Evolutionary conservation across 2,329 filamentous ascomycete species (phyloP).

Genomic region (Chrysoporthe deuterocubensis): DNA sequence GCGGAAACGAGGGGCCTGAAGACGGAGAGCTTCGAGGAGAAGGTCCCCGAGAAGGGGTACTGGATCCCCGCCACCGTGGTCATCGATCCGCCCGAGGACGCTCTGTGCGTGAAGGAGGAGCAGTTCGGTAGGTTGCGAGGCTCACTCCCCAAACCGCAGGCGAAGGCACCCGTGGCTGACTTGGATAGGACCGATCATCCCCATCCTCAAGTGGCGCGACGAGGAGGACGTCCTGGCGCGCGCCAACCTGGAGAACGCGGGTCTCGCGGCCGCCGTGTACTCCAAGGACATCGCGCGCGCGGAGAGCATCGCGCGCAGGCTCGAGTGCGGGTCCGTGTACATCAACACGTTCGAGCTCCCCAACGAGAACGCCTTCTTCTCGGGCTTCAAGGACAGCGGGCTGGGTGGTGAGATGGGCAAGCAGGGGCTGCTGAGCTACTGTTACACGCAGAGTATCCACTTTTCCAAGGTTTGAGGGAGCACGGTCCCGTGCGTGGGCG

Average conservation of each 20-base stretch:
- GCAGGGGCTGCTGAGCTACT: constrained; percentile 40
- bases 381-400: constrained; percentile 41
- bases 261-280: constrained; percentile 63
- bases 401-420: constrained; percentile 42
- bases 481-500: background rate
- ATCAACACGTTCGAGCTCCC: constrained; percentile 51
- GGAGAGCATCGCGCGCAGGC: constrained; percentile 52
- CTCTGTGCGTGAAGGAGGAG: constrained; percentile 61
- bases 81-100: constrained; percentile 58
- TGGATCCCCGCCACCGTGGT: constrained; percentile 65
- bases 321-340: constrained; percentile 64
- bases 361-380: constrained; percentile 38
- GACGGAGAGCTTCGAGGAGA: constrained; percentile 53
- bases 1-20: constrained; percentile 57
- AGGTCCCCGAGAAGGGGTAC: constrained; percentile 50
- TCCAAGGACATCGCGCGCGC: constrained; percentile 55
- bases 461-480: constrained; percentile 34
- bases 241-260: constrained; percentile 57
- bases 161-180: background rate
- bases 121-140: constrained; percentile 53
- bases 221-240: constrained; percentile 63
- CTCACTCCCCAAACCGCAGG: background rate
- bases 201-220: constrained; percentile 62
- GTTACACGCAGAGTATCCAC: constrained; percentile 40
- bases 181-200: constrained; percentile 60